phyloP scores from a whole-genome alignment of 768 basidiomycete species.

The Kwoniella sp. region DNA sequence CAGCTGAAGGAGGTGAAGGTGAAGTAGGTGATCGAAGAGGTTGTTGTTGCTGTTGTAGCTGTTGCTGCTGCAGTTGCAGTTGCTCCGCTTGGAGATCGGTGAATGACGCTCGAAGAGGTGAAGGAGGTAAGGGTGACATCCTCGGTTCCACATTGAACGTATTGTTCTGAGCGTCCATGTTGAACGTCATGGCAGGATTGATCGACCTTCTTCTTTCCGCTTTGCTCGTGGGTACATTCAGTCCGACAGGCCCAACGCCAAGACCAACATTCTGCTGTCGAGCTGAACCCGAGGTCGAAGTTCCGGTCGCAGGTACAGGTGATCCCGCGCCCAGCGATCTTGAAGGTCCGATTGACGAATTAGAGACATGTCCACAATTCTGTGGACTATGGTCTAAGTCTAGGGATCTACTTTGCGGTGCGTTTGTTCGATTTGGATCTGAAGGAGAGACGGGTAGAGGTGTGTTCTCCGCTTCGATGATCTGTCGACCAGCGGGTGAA shows the following conservation, averaged over 20 bases:
- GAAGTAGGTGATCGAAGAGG: constrained; percentile 32
- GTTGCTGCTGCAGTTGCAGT: constrained; percentile 5
- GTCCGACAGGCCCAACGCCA: constrained; percentile 48
- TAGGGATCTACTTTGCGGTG: constrained; percentile 14
- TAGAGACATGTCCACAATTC: constrained; percentile 6
- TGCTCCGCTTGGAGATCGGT: constrained; percentile 57
- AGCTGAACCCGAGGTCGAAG: constrained; percentile 8
- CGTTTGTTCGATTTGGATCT: constrained; percentile 14
- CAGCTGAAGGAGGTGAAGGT: constrained; percentile 26
- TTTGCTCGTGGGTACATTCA: constrained; percentile 56
- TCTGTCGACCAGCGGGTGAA: constrained; percentile 26
- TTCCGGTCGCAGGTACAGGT: constrained; percentile 12
- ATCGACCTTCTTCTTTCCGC: constrained; percentile 63
- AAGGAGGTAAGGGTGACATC: constrained; percentile 51
- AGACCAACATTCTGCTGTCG: constrained; percentile 38
- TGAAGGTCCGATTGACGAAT: constrained; percentile 27
- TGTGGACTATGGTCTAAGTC: constrained; percentile 22
- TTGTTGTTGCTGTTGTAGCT: constrained; percentile 4
- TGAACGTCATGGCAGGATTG: constrained; percentile 61
- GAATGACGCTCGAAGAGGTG: constrained; percentile 55
- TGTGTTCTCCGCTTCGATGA: constrained; percentile 14
- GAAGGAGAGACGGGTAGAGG: constrained; percentile 29
- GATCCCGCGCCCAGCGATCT: constrained; percentile 8
- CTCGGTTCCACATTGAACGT: constrained; percentile 40
- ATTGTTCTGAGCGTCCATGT: constrained; percentile 44